Percentiles rank a stretch among this genome's conserved stretches.
phyloP scores from a whole-genome alignment of 805 yeast species.

The Alloascoidea hylecoeti region DNA sequence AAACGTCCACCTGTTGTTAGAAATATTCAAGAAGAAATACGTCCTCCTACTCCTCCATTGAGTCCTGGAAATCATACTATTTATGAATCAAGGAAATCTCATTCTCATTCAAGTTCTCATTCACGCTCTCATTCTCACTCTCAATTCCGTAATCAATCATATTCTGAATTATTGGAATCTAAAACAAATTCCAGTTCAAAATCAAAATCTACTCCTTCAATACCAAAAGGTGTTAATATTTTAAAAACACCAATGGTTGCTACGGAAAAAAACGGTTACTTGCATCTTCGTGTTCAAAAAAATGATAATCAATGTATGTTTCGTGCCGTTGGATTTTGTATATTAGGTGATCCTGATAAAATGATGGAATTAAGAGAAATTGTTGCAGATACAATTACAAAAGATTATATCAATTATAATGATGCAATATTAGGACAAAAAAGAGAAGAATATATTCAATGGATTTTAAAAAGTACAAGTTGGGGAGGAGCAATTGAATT shows the following conservation, averaged over 20 bases:
- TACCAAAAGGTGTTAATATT: conserved; percentile 3
- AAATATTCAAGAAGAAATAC: neutral
- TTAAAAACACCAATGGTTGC: conserved; percentile 3
- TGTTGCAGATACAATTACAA: conserved; percentile 31
- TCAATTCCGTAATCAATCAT: neutral
- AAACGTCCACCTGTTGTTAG: neutral
- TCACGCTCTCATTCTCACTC: neutral
- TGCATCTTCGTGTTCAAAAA: conserved; percentile 43
- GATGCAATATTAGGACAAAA: conserved; percentile 45
- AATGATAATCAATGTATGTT: conserved; percentile 74
- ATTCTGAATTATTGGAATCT: neutral
- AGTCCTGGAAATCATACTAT: neutral
- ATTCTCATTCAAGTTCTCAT: neutral
- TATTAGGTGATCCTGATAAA: conserved; percentile 26
- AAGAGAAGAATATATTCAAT: conserved; percentile 31
- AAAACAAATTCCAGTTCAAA: conserved; percentile 1
- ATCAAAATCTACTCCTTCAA: conserved; percentile 3
- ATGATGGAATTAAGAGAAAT: conserved; percentile 34
- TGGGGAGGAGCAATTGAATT: conserved; percentile 86
- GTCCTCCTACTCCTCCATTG: neutral
- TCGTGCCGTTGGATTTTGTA: conserved; percentile 44
- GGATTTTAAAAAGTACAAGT: conserved; percentile 45
- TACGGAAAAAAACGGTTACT: conserved; percentile 15
- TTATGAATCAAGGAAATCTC: neutral
- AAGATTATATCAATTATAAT: conserved; percentile 29